A percentile compares a stretch with the other conserved stretches of the same genome.
These are phyloP conservation scores for Dactylellina haptotyla DNA, from an alignment of 2,329 filamentous ascomycete genomes.

Conservation along the genomic window DNA sequence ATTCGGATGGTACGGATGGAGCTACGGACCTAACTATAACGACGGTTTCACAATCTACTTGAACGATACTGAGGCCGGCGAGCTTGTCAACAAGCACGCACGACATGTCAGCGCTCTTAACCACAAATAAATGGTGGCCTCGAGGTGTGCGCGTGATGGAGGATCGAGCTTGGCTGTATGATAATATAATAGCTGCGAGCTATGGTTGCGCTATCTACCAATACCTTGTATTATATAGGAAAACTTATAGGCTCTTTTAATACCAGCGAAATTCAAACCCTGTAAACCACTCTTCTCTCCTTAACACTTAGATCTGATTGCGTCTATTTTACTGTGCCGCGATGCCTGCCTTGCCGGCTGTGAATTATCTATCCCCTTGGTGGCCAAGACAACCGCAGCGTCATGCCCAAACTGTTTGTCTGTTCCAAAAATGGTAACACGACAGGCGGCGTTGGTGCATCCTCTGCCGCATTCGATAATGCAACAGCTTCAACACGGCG, in stretches of 20 bases:
- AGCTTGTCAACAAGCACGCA: slow-evolving; percentile 64
- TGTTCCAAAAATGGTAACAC: not conserved
- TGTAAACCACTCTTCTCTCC: not conserved
- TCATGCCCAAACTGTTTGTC: no score
- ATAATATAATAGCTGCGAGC: slow-evolving; percentile 3
- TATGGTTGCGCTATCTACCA: not conserved
- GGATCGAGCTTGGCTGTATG: slow-evolving; percentile 2
- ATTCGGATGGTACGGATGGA: slow-evolving; percentile 66
- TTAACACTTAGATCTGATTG: no score
- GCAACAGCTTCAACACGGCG: slow-evolving; percentile 29
- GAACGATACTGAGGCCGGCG: slow-evolving; percentile 65
- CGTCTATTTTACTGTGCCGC: no score
- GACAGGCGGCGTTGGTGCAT: not conserved
- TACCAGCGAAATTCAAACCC: not conserved
- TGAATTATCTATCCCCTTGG: no score
- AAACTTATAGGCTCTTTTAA: slow-evolving; percentile 28
- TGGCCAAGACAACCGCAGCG: no score
- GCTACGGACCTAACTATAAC: slow-evolving; percentile 68
- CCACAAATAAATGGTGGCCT: slow-evolving; percentile 19
- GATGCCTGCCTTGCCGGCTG: no score
- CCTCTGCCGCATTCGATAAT: slow-evolving; percentile 11
- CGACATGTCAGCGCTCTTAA: slow-evolving; percentile 62
- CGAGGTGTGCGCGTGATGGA: not conserved
- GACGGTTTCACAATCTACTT: slow-evolving; percentile 70
- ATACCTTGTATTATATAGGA: slow-evolving; percentile 48